phyloP scores from a whole-genome alignment of 2,329 filamentous ascomycete species.

The Fusarium sp. region DNA sequence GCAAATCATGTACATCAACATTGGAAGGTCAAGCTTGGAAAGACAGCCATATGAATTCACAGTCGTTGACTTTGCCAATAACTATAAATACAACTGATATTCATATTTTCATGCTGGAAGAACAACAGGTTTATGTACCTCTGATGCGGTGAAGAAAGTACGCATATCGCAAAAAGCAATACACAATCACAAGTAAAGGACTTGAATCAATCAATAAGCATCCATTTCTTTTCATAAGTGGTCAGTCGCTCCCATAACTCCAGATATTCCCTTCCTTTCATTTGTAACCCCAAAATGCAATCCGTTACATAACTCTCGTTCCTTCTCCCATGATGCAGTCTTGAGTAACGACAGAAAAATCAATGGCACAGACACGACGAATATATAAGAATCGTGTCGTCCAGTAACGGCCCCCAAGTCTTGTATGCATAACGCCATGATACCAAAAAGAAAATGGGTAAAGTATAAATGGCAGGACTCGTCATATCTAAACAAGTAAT shows the following conservation, averaged over 20 bases:
- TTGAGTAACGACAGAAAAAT: conserved; percentile 32
- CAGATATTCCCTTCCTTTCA: conserved; percentile 25
- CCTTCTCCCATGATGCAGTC: conserved; percentile 32
- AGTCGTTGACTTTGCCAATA: background rate
- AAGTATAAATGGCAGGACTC: background rate
- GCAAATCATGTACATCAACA: background rate
- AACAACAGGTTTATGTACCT: background rate
- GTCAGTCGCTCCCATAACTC: conserved; percentile 39
- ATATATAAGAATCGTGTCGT: conserved; percentile 13
- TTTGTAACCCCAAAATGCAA: conserved; percentile 29
- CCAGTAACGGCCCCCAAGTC: conserved; percentile 16
- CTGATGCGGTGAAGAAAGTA: background rate
- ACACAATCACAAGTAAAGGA: conserved; percentile 3
- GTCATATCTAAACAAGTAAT: background rate
- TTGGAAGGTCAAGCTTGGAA: background rate
- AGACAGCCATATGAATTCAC: background rate
- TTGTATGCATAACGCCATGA: conserved; percentile 31
- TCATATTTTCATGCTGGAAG: background rate
- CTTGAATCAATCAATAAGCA: conserved; percentile 12
- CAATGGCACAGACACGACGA: conserved; percentile 18
- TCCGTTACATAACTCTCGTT: conserved; percentile 21
- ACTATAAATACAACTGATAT: background rate
- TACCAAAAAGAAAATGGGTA: conserved; percentile 6
- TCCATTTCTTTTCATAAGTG: conserved; percentile 33
- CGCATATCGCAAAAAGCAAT: background rate